Conservation (phyloP, 2,329 filamentous ascomycete species). For the Aspergillus sclerotialis region DNA sequence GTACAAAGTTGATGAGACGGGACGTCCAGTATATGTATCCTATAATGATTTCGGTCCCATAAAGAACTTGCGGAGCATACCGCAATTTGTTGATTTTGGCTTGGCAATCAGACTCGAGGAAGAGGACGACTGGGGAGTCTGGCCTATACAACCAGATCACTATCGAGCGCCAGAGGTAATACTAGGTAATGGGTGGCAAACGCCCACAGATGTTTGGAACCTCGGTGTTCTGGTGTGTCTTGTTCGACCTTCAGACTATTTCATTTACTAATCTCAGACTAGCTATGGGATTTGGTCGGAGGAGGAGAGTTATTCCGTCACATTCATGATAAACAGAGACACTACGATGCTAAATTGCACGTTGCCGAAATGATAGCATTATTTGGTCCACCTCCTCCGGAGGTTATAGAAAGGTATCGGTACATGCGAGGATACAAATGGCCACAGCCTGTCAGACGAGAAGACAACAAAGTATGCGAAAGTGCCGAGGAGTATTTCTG, state of each 20-base stretch:
- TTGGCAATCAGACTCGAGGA: conserved; percentile 26
- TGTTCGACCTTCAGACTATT: conserved; percentile 10
- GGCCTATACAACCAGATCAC: conserved; percentile 38
- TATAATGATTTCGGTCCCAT: conserved; percentile 25
- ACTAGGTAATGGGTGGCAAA: conserved; percentile 31
- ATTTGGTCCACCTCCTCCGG: conserved; percentile 31
- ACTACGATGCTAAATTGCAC: conserved; percentile 32
- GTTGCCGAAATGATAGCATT: conserved; percentile 39
- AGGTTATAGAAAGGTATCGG: conserved; percentile 28
- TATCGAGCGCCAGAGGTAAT: conserved; percentile 38
- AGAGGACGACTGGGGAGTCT: conserved; percentile 36
- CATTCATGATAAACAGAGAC: conserved; percentile 26
- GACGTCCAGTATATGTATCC: conserved; percentile 28
- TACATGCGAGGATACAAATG: conserved; percentile 23
- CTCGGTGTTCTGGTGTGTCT: conserved; percentile 28
- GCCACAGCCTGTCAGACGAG: conserved; percentile 20
- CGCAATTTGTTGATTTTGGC: conserved; percentile 32
- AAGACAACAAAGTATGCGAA: conserved; percentile 22
- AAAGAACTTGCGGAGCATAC: conserved; percentile 19
- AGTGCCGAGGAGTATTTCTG: conserved; percentile 28
- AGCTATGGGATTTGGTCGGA: conserved; percentile 34
- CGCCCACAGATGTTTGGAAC: conserved; percentile 37
- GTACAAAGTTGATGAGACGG: conserved; percentile 26
- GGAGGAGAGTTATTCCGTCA: conserved; percentile 30
- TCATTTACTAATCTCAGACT: conserved; percentile 14